Conservation (phyloP, 805 yeast genomes). For the Candida silvatica region DNA sequence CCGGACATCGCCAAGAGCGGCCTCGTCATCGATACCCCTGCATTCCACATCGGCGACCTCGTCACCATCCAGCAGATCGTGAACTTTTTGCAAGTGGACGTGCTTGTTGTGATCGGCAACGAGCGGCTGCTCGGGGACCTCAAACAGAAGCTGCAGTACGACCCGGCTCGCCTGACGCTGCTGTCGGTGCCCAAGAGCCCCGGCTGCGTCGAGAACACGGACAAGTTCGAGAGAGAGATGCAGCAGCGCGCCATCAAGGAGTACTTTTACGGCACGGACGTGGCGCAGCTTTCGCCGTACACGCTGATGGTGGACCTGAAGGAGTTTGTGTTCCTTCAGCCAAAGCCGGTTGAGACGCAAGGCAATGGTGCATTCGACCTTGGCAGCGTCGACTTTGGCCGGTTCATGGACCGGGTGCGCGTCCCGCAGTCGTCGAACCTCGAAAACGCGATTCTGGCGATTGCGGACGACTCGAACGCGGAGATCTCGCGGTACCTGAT, state of each 20-base stretch:
- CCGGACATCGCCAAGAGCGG: constrained; percentile 39
- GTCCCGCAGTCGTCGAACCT: constrained; percentile 41
- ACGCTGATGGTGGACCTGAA: constrained; percentile 65
- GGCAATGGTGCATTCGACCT: constrained; percentile 16
- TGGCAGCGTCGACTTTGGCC: constrained; percentile 9
- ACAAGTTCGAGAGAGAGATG: constrained; percentile 51
- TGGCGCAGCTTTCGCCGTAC: constrained; percentile 71
- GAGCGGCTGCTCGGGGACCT: constrained; percentile 63
- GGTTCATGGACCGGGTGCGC: constrained; percentile 17
- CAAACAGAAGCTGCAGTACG: constrained; percentile 35
- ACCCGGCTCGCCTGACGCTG: constrained; percentile 28
- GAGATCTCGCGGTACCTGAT: constrained; percentile 17
- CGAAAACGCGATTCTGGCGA: constrained; percentile 59
- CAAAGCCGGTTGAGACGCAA: constrained; percentile 26
- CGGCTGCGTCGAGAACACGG: constrained; percentile 73
- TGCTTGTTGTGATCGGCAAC: constrained; percentile 65
- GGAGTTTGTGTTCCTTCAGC: constrained; percentile 55
- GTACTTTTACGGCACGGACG: constrained; percentile 77
- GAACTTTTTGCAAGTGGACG: constrained; percentile 47
- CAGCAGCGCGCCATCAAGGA: constrained; percentile 78
- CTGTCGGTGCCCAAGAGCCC: constrained; percentile 63
- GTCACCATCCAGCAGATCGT: constrained; percentile 48
- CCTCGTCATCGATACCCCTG: constrained; percentile 67
- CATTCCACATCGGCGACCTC: constrained; percentile 41
- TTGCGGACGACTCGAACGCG: constrained; percentile 18